Evolutionary conservation across 805 yeast genomes (phyloP), one percentile per base, ranked within the genome.

Genomic region (Dipodascus albidus): DNA sequence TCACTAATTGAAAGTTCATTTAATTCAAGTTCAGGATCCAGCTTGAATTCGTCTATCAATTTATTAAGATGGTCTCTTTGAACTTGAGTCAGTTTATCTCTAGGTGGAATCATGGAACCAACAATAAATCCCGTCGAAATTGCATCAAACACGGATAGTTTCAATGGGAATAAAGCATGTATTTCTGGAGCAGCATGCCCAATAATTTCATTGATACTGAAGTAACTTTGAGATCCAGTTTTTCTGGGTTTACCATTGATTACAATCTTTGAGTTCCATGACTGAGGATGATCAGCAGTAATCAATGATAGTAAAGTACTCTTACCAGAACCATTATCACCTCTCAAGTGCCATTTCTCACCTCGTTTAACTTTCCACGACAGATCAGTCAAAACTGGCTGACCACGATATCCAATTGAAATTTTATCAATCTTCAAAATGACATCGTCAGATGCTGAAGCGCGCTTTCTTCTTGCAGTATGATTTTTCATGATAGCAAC

Each of bases 211-310:
- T 91, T 91, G 56, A 87, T 81, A 50, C 83, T 85, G 62, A 87
- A 88, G 64, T 85, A 90, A 55, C 80, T 82, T 15, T 83, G 79
- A 42, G 70, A 73, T 1, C 98, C 99, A 0, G 90, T 82, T 55
- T 75, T 76, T 44, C 97, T 76, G 6, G 81, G 77, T 31, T 75
- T 74, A 0, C 89, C 88, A 59, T 84, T 75, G 49, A 88, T 71
- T 4, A 71, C 67, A 21, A 93, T 75, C 21, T 76, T 79, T 3
- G 80, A 75, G 59, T 80, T 83, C 98, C 98, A 91, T 1, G 96
- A 83, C 68, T 91, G 96, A 1, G 99, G 99, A 65, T 91, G 99
- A 61, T 91, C 99, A 2, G 96, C 89, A 0, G 96, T 89, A 24
- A 91, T 74, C 49, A 93, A 66, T 1, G 97, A 80, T 15, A 93